Percentiles rank a stretch among this genome's conserved stretches.
These are phyloP conservation scores for Fusarium redolens DNA, from an alignment of 2,329 filamentous ascomycete genomes.

Conservation along the genomic window DNA sequence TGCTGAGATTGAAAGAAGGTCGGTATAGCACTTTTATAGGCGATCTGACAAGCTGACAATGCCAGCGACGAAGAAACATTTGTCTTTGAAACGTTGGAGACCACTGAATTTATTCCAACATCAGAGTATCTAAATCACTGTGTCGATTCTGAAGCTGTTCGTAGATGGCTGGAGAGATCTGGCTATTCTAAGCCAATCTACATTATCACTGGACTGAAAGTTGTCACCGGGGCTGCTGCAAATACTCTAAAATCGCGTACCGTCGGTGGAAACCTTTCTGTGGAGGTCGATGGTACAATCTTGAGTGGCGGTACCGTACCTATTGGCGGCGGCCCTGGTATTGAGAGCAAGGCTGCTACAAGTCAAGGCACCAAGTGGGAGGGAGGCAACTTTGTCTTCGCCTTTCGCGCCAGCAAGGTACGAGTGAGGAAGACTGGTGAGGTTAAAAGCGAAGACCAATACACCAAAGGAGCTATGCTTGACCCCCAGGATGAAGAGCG, in stretches of 20 bases:
- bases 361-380: neutral
- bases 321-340: neutral
- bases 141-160: neutral
- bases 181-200: slow-evolving; percentile 21
- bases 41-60: neutral
- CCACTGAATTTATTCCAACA: slow-evolving; percentile 12
- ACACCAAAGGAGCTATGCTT: slow-evolving; percentile 3
- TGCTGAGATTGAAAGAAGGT: neutral
- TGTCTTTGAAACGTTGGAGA: slow-evolving; percentile 11
- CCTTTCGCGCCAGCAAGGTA: slow-evolving; percentile 16
- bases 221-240: slow-evolving; percentile 7
- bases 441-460: neutral
- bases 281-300: neutral
- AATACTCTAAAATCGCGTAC: neutral
- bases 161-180: neutral
- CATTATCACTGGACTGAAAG: slow-evolving; percentile 21
- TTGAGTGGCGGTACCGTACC: neutral
- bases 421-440: neutral
- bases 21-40: neutral
- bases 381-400: slow-evolving; percentile 23
- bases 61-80: slow-evolving; percentile 10
- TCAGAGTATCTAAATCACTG: slow-evolving; percentile 6
- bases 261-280: neutral
- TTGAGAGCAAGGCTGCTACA: neutral
- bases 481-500: neutral